phyloP scores from a whole-genome alignment of 108 stramenopile species.

The Epipyxis sp. region DNA sequence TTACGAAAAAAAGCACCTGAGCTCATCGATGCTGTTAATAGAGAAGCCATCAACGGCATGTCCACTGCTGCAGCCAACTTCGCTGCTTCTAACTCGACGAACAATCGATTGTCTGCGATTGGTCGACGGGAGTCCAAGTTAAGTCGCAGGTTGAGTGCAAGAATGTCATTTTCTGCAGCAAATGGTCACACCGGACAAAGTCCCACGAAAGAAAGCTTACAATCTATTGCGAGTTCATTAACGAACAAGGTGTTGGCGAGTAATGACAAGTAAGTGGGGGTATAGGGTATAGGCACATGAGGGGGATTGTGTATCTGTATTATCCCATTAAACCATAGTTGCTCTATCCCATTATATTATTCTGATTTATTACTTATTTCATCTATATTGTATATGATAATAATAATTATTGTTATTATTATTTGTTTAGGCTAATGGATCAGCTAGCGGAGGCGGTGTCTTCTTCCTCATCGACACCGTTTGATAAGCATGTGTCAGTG shows the following conservation, averaged over 20 bases:
- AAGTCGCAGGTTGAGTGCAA: no score
- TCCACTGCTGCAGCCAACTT: neutral
- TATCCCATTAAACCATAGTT: no score
- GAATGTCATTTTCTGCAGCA: neutral
- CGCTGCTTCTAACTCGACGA: neutral
- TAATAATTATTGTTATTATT: neutral
- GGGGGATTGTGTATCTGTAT: no score
- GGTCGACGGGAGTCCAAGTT: no score
- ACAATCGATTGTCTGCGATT: no score
- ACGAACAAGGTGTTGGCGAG: neutral
- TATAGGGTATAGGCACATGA: no score
- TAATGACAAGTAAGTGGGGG: conserved; percentile 3
- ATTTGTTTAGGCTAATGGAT: neutral
- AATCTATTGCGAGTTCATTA: no score
- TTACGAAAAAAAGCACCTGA: neutral
- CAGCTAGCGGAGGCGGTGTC: neutral
- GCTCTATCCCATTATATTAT: no score
- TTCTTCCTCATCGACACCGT: neutral
- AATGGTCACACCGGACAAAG: no score
- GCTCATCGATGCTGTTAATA: neutral
- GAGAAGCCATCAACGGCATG: neutral
- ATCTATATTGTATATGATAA: neutral
- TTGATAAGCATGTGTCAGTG: conserved; percentile 19
- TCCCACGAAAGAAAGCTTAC: no score
- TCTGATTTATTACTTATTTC: no score